Conservation (phyloP, 345 rosid genomes). For the Euphorbia pulcherrima region DNA sequence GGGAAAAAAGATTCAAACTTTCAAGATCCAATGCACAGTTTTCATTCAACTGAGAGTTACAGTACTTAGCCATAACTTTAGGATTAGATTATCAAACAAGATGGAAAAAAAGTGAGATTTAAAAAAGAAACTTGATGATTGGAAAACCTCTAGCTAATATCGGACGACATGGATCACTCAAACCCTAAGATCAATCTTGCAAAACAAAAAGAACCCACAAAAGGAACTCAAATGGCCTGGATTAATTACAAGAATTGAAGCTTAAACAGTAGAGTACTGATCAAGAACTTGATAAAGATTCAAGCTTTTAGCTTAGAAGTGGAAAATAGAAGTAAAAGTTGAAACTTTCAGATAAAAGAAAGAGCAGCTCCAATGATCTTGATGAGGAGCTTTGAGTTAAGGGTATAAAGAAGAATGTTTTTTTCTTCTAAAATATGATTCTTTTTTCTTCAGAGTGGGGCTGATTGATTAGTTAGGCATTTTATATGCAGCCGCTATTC, state of each 20-base stretch:
- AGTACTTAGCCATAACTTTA: slow-evolving; percentile 22
- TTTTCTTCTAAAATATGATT: not conserved
- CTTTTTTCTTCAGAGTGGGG: not conserved
- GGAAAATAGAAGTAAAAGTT: slow-evolving; percentile 6
- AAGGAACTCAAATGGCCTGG: too few species aligned
- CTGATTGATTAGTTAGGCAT: slow-evolving; percentile 6
- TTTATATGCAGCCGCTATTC: slow-evolving; percentile 17
- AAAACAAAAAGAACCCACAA: not conserved
- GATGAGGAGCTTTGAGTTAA: not conserved
- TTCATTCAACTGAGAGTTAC: slow-evolving; percentile 3
- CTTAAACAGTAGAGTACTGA: not conserved
- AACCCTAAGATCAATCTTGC: slow-evolving; percentile 10
- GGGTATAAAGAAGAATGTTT: too few species aligned
- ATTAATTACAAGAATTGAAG: too few species aligned
- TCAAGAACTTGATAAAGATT: slow-evolving; percentile 1
- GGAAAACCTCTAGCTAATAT: slow-evolving; percentile 55
- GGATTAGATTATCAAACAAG: not conserved
- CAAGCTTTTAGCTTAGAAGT: not conserved
- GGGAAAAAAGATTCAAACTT: slow-evolving; percentile 11
- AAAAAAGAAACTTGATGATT: not conserved
- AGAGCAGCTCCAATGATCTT: too few species aligned
- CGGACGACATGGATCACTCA: slow-evolving; percentile 71
- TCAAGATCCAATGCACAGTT: slow-evolving; percentile 14
- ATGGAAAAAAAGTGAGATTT: slow-evolving; percentile 2
- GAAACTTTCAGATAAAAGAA: slow-evolving; percentile 15